Evolutionary conservation across 2,329 filamentous ascomycete genomes (phyloP).

Genomic region (Arthrocladium fulminans): DNA sequence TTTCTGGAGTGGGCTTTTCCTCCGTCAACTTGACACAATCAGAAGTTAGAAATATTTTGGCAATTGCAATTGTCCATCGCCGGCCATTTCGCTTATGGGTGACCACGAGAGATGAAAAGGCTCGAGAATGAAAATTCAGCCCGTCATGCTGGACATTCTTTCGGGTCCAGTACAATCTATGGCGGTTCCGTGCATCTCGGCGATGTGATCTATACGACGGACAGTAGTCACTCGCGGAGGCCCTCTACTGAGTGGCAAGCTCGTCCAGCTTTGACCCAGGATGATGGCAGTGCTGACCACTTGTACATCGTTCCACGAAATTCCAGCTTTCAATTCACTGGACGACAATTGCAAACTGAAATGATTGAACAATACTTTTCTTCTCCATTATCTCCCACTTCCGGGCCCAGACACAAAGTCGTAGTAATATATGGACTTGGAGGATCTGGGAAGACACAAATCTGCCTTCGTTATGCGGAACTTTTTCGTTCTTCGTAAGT

Average conservation of each 20-base stretch:
- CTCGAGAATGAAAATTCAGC: neutral
- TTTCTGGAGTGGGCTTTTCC: too few species aligned
- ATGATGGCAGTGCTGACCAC: neutral
- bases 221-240: neutral
- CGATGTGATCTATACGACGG: neutral
- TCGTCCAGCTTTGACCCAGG: neutral
- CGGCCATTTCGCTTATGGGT: too few species aligned
- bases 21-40: too few species aligned
- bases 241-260: neutral
- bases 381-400: neutral
- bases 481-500: constrained; percentile 26
- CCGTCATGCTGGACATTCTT: neutral
- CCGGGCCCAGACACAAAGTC: constrained; percentile 12
- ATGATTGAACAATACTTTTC: neutral
- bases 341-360: neutral
- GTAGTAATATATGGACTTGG: constrained; percentile 19
- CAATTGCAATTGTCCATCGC: too few species aligned
- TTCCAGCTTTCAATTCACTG: constrained; percentile 1
- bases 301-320: neutral
- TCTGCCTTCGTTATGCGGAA: constrained; percentile 29
- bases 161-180: neutral
- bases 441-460: constrained; percentile 34
- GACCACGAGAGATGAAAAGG: neutral
- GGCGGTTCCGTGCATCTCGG: neutral
- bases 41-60: too few species aligned